Percentiles rank a stretch among this genome's conserved stretches.
These are phyloP conservation scores for Waitea zeae DNA, from an alignment of 1,284 basidiomycete genomes.

Conservation along the genomic window DNA sequence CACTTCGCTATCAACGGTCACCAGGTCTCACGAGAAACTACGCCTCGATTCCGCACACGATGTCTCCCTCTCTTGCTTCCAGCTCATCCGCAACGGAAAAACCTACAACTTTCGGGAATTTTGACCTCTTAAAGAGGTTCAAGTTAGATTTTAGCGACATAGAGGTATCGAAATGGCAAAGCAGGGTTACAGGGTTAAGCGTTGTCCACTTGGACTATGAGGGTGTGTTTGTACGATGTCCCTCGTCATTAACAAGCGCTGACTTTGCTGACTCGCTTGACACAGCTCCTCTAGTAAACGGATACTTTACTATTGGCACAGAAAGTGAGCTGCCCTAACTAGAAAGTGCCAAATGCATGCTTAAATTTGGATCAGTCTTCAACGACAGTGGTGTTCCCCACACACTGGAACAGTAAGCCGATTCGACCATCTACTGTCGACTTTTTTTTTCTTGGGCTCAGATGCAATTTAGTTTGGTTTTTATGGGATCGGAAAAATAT, in stretches of 20 bases:
- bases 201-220: constrained; percentile 75
- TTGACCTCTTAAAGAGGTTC: constrained; percentile 59
- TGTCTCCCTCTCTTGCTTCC: too few relatives aligned
- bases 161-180: constrained; percentile 72
- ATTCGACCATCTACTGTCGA: constrained; percentile 11
- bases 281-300: constrained; percentile 79
- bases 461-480: constrained; percentile 73
- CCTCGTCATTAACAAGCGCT: not conserved
- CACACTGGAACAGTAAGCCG: constrained; percentile 85
- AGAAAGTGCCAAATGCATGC: not conserved
- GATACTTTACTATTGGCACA: constrained; percentile 84
- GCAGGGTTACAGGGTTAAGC: constrained; percentile 60
- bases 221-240: constrained; percentile 28
- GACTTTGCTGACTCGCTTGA: too few relatives aligned
- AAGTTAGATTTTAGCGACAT: constrained; percentile 65
- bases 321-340: constrained; percentile 60
- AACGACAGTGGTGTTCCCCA: constrained; percentile 89
- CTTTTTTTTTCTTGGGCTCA: constrained; percentile 1
- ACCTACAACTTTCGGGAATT: constrained; percentile 43
- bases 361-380: constrained; percentile 43
- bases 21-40: too few relatives aligned
- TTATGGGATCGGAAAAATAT: constrained; percentile 88
- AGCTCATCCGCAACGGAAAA: too few relatives aligned
- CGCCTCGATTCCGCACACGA: too few relatives aligned
- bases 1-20: too few relatives aligned